Conservation (phyloP, 2,329 filamentous ascomycete genomes). For the Biscogniauxia sp. region DNA sequence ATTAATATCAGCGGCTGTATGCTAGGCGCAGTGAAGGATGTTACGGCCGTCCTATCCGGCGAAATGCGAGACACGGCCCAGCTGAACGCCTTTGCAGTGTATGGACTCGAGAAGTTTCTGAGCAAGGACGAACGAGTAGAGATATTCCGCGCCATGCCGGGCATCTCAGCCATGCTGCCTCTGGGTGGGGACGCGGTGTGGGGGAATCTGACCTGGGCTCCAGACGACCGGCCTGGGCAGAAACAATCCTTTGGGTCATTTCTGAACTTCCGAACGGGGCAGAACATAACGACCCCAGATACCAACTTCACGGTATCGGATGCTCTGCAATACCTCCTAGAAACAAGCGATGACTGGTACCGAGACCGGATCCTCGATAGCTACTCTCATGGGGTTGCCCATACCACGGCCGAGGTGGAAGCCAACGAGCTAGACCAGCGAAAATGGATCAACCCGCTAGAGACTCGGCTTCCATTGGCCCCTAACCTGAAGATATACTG, state of each 20-base stretch:
- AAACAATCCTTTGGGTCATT: slow-evolving; percentile 74
- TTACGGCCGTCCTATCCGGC: slow-evolving; percentile 87
- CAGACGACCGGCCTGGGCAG: slow-evolving; percentile 78
- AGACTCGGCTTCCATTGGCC: slow-evolving; percentile 81
- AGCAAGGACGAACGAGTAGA: slow-evolving; percentile 87
- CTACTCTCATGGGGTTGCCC: slow-evolving; percentile 88
- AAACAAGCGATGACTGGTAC: slow-evolving; percentile 85
- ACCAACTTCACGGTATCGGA: slow-evolving; percentile 78
- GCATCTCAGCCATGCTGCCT: slow-evolving; percentile 93
- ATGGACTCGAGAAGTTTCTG: slow-evolving; percentile 93
- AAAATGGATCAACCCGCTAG: slow-evolving; percentile 95
- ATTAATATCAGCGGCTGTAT: slow-evolving; percentile 98
- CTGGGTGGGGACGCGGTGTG: slow-evolving; percentile 93
- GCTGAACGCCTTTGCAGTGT: slow-evolving; percentile 93
- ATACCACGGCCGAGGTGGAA: slow-evolving; percentile 76
- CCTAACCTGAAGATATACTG: slow-evolving; percentile 93
- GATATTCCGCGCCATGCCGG: slow-evolving; percentile 95
- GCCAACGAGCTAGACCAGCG: slow-evolving; percentile 70
- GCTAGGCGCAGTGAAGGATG: slow-evolving; percentile 88
- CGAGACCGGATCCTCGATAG: slow-evolving; percentile 65
- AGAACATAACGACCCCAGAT: slow-evolving; percentile 62
- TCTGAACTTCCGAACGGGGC: slow-evolving; percentile 72
- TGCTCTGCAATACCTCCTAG: slow-evolving; percentile 75
- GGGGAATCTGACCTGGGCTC: slow-evolving; percentile 84
- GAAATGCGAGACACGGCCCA: slow-evolving; percentile 99